Base-by-base conservation (phyloP, 1,284 basidiomycete genomes). In the Ganoderma multipileum region DNA sequence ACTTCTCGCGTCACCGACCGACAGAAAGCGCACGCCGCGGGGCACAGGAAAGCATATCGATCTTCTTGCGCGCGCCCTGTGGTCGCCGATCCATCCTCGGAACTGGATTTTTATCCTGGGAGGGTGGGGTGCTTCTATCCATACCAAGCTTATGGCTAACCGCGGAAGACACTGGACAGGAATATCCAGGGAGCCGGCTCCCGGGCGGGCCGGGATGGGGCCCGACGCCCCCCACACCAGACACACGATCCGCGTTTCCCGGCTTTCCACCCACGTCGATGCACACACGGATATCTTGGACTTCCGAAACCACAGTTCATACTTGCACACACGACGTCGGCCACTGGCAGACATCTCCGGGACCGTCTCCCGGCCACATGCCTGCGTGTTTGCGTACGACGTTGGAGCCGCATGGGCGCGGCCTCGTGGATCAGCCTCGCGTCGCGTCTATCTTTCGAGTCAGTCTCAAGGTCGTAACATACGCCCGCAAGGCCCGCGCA, bases 341-440 rank as follows among this genome's bases (percentile, higher is more conserved):
- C 18, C 33, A 11, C 33, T 30, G 33, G 33, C 9, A 38, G 33
- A 14, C 55, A 57, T 36, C 55, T 57, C 55, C 55, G 42, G 42
- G 14, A 12, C 12, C 28, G 16, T 11, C 33, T 57, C 9, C 28
- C 33, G 30, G 8, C 23, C 52, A 28, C 26, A 26, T 54, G 52
- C 30, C 52, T 26, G 23, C 33, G 33, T 16, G 44, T n/a, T 3
- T 4, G 47, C 23, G 26, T 30, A 28, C 52, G 52, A 30, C 16
- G 28, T 58, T 33, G 18, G 28, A 33, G 16, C 30, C 55, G 55
- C 55, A 23, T 58, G 55, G 55, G 55, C 55, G 55, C 55, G 33
- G 55, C 55, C 55, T 58, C 55, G 55, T 58, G 55, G 55, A 58
- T 58, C 55, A 58, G 30, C 28, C 33, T 28, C 55, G 33, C 55